These are phyloP conservation scores for Aphanomyces euteiches DNA, from an alignment of 352 stramenopile genomes.

Conservation along the genomic window DNA sequence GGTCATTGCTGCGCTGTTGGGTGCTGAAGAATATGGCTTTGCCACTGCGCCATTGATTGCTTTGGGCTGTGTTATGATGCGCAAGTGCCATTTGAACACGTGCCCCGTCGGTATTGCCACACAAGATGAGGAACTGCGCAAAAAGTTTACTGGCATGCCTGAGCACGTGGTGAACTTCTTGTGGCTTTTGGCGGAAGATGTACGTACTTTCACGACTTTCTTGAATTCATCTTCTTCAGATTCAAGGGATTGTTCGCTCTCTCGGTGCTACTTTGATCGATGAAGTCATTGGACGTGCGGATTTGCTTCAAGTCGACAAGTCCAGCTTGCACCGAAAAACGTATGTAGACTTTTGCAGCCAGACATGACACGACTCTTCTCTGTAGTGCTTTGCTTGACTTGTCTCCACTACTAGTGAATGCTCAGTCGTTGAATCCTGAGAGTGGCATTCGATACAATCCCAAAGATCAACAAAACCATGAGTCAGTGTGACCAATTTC, in stretches of 20 bases:
- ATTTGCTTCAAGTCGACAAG: conserved; percentile 90
- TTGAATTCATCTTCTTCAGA: conserved; percentile 9
- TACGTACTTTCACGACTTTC: conserved; percentile 46
- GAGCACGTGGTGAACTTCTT: conserved; percentile 98
- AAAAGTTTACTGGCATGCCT: conserved; percentile 94
- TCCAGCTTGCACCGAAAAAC: conserved; percentile 67
- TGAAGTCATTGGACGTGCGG: conserved; percentile 92
- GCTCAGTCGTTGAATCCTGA: conserved; percentile 89
- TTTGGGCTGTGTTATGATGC: conserved; percentile 98
- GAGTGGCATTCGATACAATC: conserved; percentile 75
- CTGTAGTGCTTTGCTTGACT: conserved; percentile 70
- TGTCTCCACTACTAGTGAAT: conserved; percentile 91
- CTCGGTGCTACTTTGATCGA: conserved; percentile 91
- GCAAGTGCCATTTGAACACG: conserved; percentile 96
- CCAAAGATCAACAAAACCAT: conserved; percentile 86
- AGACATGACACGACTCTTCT: no score
- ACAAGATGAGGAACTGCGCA: conserved; percentile 93
- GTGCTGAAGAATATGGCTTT: conserved; percentile 96
- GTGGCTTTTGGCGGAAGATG: conserved; percentile 94
- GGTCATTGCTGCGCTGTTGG: conserved; percentile 91
- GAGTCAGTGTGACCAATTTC: conserved; percentile 31
- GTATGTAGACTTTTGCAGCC: background rate
- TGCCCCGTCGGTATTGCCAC: conserved; percentile 98
- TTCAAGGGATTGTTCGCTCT: conserved; percentile 55
- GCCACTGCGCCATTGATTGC: conserved; percentile 92